phyloP scores from a whole-genome alignment of 176 grass and related monocot genomes.

The Bonia amplexicaulis region DNA sequence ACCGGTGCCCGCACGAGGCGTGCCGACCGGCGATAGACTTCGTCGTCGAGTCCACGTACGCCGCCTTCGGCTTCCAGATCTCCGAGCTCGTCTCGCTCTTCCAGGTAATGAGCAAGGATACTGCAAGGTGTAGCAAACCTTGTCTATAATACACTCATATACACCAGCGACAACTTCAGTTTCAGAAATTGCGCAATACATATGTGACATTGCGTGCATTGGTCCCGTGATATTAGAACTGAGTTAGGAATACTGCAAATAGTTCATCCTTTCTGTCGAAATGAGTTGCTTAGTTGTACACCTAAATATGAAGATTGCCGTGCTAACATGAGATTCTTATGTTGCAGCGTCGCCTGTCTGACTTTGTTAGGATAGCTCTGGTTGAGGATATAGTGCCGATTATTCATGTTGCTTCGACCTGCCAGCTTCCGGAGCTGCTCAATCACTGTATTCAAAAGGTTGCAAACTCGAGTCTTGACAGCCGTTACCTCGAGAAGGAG shows the following conservation, averaged over 20 bases:
- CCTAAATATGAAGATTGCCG: background rate
- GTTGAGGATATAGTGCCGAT: slow-evolving; percentile 60
- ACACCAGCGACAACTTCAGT: background rate
- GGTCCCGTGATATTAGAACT: background rate
- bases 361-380: slow-evolving; percentile 49
- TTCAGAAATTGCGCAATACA: background rate
- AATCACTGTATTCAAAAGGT: slow-evolving; percentile 42
- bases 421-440: slow-evolving; percentile 46
- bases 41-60: slow-evolving; percentile 62
- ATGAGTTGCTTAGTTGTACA: background rate
- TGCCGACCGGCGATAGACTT: slow-evolving; percentile 70
- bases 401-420: slow-evolving; percentile 44
- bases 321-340: slow-evolving; percentile 1
- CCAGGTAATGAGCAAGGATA: slow-evolving; percentile 32
- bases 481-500: slow-evolving; percentile 57
- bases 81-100: slow-evolving; percentile 64
- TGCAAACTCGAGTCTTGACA: slow-evolving; percentile 40
- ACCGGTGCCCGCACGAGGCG: slow-evolving; percentile 39
- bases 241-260: background rate
- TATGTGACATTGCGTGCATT: background rate
- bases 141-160: background rate
- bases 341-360: slow-evolving; percentile 56
- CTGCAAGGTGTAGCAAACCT: background rate
- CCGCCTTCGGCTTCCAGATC: slow-evolving; percentile 63
- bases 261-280: background rate